Base-by-base conservation (phyloP, 2,329 filamentous ascomycete genomes). In the Bipolaris victoriae region DNA sequence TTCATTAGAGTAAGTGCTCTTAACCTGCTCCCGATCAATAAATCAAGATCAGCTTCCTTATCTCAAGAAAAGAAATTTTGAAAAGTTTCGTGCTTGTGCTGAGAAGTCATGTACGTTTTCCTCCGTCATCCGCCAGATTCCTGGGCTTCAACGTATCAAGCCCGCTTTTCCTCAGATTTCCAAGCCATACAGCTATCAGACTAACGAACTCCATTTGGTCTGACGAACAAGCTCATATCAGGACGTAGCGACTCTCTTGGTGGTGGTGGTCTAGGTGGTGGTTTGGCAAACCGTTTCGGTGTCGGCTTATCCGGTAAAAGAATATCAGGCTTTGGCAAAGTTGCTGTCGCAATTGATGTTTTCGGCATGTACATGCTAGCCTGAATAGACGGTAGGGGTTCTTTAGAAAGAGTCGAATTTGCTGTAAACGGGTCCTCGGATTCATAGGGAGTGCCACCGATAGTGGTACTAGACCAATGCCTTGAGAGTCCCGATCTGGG, bases 211-310 rank as follows among this genome's bases (percentile, higher is more conserved):
- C 44, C 49, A 2, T 52, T 60, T 9, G n/a, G 62, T 11, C 54
- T 44, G 2, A 41, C 57, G 35, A 69, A 70, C 41, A 63, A 56
- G 18, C 55, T 67, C n/a, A 70, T 33, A 44, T 69, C 64, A 5
- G 66, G 66, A n/a, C 66, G 50, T 36, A 66, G 55, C 13, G 58
- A 56, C 15, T 67, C 66, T 6, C 57, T 57, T 10, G 66, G 68
- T 31, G 61, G 67, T 18, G 63, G 62, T 5, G 67, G 66, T 16
- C 67, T 60, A 10, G 57, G 57, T 22, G 66, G 67, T 9, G 59
- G 31, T 11, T 43, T 64, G 7, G 55, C 31, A 36, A 44, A 51
- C 9, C 52, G 45, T 10, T 41, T 40, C 16, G 58, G 61, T 15
- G 52, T 48, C 15, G 60, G 44, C 15, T 58, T 53, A n/a, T 64